These are phyloP conservation scores for Cichorium intybus DNA, from an alignment of 140 eudicot species.

Conservation along the genomic window DNA sequence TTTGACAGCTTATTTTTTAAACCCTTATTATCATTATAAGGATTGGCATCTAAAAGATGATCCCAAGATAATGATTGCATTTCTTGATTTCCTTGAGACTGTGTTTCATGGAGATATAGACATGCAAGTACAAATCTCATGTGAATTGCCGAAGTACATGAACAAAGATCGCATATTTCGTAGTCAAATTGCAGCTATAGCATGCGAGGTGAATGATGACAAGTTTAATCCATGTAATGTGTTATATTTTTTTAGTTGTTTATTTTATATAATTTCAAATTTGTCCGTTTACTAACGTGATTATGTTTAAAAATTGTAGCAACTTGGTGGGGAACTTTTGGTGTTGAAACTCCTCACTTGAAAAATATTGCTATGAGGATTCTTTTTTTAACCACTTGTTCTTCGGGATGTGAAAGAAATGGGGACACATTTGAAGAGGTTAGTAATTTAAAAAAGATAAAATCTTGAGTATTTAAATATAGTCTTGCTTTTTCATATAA, in stretches of 20 bases:
- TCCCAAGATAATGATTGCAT: no score
- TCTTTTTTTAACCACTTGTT: constrained; percentile 7
- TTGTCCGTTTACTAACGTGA: not conserved
- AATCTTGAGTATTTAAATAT: not conserved
- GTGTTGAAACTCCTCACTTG: not conserved
- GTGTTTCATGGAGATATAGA: not conserved
- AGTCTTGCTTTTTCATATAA: no score
- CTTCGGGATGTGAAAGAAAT: not conserved
- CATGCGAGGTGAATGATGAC: not conserved
- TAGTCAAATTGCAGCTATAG: not conserved
- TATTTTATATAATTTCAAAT: not conserved
- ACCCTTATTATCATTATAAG: no score
- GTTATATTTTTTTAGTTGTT: no score
- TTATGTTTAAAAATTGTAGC: not conserved
- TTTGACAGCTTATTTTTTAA: no score
- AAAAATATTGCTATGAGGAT: not conserved
- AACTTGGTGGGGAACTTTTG: not conserved
- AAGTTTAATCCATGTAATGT: not conserved
- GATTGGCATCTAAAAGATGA: no score
- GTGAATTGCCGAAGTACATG: not conserved
- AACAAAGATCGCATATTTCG: no score
- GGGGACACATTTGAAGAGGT: not conserved
- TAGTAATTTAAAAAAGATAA: not conserved
- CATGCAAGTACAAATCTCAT: not conserved
- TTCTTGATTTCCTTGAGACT: no score